phyloP scores from a whole-genome alignment of 495 filamentous ascomycete species.

The Beverwykella pulmonaria region DNA sequence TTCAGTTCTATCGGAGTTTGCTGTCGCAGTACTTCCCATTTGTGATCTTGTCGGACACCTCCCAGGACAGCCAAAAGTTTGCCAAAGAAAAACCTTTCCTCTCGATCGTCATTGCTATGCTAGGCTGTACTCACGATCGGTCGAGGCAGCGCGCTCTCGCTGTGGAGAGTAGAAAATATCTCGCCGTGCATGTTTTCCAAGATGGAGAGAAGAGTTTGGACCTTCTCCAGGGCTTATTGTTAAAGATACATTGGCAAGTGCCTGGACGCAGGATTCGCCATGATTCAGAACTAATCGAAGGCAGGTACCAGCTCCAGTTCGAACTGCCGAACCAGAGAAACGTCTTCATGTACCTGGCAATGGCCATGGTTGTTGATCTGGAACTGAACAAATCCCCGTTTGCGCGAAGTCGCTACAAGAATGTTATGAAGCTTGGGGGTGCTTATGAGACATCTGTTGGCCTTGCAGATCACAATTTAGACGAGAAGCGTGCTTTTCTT shows the following conservation, averaged over 20 bases:
- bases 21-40: constrained; percentile 19
- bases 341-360: constrained; percentile 17
- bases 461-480: constrained; percentile 12
- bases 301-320: constrained; percentile 20
- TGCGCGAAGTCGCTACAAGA: constrained; percentile 1
- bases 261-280: not conserved
- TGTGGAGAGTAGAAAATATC: constrained; percentile 2
- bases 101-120: constrained; percentile 19
- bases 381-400: constrained; percentile 20
- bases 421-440: not conserved
- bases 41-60: not conserved
- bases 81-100: constrained; percentile 17
- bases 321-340: constrained; percentile 6
- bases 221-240: constrained; percentile 14
- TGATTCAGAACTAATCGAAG: not conserved
- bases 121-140: constrained; percentile 19
- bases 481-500: constrained; percentile 19
- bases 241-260: constrained; percentile 16
- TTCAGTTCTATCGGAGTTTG: constrained; percentile 3
- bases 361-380: constrained; percentile 24
- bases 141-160: constrained; percentile 9
- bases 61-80: not conserved
- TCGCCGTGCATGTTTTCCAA: not conserved
- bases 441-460: constrained; percentile 3
- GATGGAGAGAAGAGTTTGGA: constrained; percentile 13